These are phyloP conservation scores for Cladosporium sp. DNA, from an alignment of 2,329 filamentous ascomycete genomes.

Conservation along the genomic window DNA sequence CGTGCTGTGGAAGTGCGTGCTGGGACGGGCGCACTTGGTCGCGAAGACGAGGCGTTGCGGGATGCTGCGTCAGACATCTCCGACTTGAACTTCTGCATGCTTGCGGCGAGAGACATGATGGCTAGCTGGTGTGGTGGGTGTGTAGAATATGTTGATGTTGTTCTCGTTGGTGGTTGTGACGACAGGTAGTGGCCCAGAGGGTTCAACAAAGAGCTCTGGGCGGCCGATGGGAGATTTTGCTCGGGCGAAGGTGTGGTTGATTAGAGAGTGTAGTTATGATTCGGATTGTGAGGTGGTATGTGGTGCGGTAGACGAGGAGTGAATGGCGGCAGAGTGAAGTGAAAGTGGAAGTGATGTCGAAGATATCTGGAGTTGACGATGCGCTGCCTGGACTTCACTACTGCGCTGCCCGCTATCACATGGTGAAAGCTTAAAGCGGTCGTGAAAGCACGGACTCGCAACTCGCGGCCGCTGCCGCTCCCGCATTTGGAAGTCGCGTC, in stretches of 20 bases:
- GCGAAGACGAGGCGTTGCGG: slow-evolving; percentile 26
- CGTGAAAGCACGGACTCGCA: not conserved
- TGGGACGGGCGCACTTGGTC: slow-evolving; percentile 20
- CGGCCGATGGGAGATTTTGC: slow-evolving; percentile 2
- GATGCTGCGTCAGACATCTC: slow-evolving; percentile 27
- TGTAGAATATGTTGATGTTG: not conserved
- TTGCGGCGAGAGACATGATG: slow-evolving; percentile 28
- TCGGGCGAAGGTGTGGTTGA: not conserved
- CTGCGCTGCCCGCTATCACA: not conserved
- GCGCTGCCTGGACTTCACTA: not conserved
- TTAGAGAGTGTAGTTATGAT: not conserved
- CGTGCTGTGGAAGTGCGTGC: slow-evolving; percentile 23
- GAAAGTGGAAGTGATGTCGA: not conserved
- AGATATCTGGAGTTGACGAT: not conserved
- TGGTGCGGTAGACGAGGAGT: not conserved
- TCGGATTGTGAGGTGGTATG: not conserved
- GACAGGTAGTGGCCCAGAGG: slow-evolving; percentile 19
- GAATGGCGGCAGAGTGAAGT: not conserved
- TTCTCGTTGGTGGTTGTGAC: not conserved
- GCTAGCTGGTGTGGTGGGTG: slow-evolving; percentile 1
- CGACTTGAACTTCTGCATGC: slow-evolving; percentile 26
- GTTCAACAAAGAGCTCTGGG: slow-evolving; percentile 29
- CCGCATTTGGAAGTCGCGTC: slow-evolving; percentile 10
- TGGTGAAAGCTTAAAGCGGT: not conserved
- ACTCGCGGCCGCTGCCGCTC: slow-evolving; percentile 1